phyloP scores from a whole-genome alignment of 345 rosid genomes.

The Bruguiera gymnorhiza region DNA sequence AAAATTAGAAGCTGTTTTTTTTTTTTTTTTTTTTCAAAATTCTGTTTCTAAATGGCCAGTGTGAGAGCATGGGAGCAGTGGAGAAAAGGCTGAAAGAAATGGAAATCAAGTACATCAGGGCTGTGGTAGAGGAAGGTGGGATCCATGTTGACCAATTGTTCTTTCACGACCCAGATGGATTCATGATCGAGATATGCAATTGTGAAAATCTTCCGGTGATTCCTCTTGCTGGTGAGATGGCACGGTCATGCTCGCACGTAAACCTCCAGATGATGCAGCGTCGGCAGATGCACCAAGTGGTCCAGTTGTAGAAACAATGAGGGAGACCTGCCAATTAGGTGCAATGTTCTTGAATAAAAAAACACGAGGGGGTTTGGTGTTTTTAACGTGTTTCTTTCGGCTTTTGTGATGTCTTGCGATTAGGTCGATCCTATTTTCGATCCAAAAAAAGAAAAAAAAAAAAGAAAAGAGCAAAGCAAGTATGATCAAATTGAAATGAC shows the following conservation, averaged over 20 bases:
- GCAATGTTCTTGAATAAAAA: too few species aligned
- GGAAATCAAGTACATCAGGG: slow-evolving; percentile 51
- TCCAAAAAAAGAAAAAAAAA: too few species aligned
- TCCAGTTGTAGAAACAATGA: slow-evolving; percentile 25
- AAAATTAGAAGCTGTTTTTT: too few species aligned
- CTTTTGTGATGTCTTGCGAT: too few species aligned
- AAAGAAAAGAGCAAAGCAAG: too few species aligned
- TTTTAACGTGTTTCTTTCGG: too few species aligned
- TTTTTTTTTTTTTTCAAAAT: neutral
- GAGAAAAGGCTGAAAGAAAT: slow-evolving; percentile 71
- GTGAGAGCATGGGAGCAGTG: slow-evolving; percentile 76
- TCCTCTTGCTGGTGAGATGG: slow-evolving; percentile 55
- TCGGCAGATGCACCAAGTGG: slow-evolving; percentile 20
- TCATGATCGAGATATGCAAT: slow-evolving; percentile 91
- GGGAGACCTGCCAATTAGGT: too few species aligned
- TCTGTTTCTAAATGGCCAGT: slow-evolving; percentile 30
- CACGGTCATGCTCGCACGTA: slow-evolving; percentile 50
- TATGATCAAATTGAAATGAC: too few species aligned
- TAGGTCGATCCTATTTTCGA: too few species aligned
- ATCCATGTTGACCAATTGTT: slow-evolving; percentile 76
- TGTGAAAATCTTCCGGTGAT: slow-evolving; percentile 76
- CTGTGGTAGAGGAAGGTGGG: slow-evolving; percentile 77
- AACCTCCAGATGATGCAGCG: slow-evolving; percentile 36
- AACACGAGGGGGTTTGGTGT: too few species aligned
- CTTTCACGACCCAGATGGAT: slow-evolving; percentile 93